Conservation (phyloP, 2,329 filamentous ascomycete genomes). For the Colletotrichum agaves region DNA sequence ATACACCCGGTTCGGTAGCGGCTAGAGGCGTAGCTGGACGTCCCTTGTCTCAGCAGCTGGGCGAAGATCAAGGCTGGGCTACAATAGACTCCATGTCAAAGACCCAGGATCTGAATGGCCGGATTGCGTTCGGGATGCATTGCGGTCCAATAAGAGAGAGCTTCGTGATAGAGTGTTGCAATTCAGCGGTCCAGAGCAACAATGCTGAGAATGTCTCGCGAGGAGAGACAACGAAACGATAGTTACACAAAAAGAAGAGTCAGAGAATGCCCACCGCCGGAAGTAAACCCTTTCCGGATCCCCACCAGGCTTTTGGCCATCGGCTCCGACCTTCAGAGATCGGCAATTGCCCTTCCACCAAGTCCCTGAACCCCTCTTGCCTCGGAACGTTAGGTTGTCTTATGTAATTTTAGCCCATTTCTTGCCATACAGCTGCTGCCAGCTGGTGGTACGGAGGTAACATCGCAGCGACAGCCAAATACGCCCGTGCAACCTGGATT, state of each 20-base stretch:
- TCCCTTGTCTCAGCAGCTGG: background rate
- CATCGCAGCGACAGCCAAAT: too few relatives aligned
- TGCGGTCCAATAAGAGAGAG: constrained; percentile 12
- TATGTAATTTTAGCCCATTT: too few relatives aligned
- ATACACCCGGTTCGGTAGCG: background rate
- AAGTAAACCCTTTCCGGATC: background rate
- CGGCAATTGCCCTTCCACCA: background rate
- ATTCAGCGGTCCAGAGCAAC: constrained; percentile 1
- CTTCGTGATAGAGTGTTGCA: too few relatives aligned
- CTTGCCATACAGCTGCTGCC: too few relatives aligned
- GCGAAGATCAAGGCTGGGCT: background rate
- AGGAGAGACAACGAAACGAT: constrained; percentile 22
- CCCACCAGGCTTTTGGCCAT: background rate
- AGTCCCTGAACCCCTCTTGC: background rate
- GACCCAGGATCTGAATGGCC: background rate
- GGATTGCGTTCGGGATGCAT: background rate
- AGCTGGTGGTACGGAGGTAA: too few relatives aligned
- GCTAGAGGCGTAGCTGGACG: background rate
- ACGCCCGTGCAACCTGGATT: too few relatives aligned
- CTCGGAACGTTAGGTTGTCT: too few relatives aligned
- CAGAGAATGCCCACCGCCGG: constrained; percentile 18
- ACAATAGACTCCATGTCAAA: background rate
- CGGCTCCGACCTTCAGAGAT: background rate
- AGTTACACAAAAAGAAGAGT: constrained; percentile 27
- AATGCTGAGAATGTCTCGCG: constrained; percentile 17